Percentiles rank a stretch among this genome's conserved stretches.
phyloP scores from a whole-genome alignment of 495 filamentous ascomycete species.

The Acidiella bohemica region DNA sequence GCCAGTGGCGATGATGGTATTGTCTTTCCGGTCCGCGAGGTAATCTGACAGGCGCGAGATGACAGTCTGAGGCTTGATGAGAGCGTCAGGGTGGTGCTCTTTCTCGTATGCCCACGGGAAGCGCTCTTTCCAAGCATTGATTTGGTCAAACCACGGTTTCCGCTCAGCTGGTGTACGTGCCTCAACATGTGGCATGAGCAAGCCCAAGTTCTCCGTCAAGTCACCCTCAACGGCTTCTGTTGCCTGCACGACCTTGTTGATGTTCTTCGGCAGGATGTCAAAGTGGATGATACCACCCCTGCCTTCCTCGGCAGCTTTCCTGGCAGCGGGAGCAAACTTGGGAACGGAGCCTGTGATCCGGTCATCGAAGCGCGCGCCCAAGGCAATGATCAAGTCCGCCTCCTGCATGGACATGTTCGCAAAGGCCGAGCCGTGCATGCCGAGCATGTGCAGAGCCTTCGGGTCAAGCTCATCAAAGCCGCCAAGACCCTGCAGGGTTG shows the following conservation, averaged over 20 bases:
- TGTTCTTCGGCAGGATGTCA: conserved; percentile 74
- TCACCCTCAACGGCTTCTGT: conserved; percentile 71
- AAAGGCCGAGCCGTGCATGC: conserved; percentile 70
- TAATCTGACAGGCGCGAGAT: conserved; percentile 70
- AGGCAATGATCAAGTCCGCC: conserved; percentile 62
- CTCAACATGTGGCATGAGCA: conserved; percentile 57
- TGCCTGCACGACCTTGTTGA: conserved; percentile 75
- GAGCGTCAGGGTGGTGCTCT: conserved; percentile 44
- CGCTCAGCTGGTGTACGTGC: conserved; percentile 40
- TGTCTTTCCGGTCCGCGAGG: conserved; percentile 57
- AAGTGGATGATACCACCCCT: conserved; percentile 72
- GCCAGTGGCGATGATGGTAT: conserved; percentile 76
- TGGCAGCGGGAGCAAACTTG: conserved; percentile 57
- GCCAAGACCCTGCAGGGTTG: conserved; percentile 63
- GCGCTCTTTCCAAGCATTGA: conserved; percentile 73
- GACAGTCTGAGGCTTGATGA: conserved; percentile 80
- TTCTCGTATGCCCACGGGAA: conserved; percentile 72
- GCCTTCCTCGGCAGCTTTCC: conserved; percentile 50
- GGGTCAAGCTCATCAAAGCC: conserved; percentile 65
- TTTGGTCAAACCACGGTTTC: conserved; percentile 77
- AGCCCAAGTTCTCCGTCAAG: conserved; percentile 52
- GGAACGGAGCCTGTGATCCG: conserved; percentile 52
- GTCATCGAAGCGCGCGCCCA: conserved; percentile 66
- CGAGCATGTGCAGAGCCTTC: conserved; percentile 69
- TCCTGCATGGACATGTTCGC: conserved; percentile 72